Conservation (phyloP, 805 yeast species). For the Yamadazyma ubonensis region DNA sequence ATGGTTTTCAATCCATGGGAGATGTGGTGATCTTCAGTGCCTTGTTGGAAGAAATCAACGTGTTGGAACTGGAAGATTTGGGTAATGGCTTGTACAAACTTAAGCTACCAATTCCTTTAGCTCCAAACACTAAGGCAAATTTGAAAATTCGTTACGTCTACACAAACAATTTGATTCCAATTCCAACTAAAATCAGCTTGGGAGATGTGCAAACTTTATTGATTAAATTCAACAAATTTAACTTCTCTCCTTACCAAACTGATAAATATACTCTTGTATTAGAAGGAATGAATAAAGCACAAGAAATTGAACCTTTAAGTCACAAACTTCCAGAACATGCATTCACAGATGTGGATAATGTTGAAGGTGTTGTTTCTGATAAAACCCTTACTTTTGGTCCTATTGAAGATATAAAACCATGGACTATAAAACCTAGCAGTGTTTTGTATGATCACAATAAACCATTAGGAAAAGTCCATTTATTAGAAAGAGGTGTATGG, state of each 20-base stretch:
- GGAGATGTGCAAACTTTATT: conserved; percentile 60
- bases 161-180: conserved; percentile 51
- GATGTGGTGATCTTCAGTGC: conserved; percentile 43
- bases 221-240: conserved; percentile 52
- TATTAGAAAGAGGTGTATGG: conserved; percentile 77
- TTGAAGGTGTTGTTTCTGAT: conserved; percentile 38
- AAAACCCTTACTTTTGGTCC: conserved; percentile 57
- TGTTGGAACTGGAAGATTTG: conserved; percentile 10
- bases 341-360: conserved; percentile 24
- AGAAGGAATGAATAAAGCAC: conserved; percentile 46
- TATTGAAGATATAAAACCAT: conserved; percentile 41
- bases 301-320: conserved; percentile 39
- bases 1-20: conserved; percentile 46
- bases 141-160: conserved; percentile 51
- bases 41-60: conserved; percentile 27
- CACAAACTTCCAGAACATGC: conserved; percentile 7
- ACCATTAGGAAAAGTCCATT: conserved; percentile 62
- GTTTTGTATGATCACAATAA: conserved; percentile 61
- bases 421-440: conserved; percentile 47
- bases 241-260: conserved; percentile 64
- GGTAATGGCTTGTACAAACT: conserved; percentile 30
- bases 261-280: conserved; percentile 42
- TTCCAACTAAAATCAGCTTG: conserved; percentile 63
- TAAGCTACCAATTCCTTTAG: conserved; percentile 60
- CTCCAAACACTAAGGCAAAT: conserved; percentile 55